Evolutionary conservation across 192 early-diverging fungal species (phyloP).

Genomic region (Coemansia javaensis): DNA sequence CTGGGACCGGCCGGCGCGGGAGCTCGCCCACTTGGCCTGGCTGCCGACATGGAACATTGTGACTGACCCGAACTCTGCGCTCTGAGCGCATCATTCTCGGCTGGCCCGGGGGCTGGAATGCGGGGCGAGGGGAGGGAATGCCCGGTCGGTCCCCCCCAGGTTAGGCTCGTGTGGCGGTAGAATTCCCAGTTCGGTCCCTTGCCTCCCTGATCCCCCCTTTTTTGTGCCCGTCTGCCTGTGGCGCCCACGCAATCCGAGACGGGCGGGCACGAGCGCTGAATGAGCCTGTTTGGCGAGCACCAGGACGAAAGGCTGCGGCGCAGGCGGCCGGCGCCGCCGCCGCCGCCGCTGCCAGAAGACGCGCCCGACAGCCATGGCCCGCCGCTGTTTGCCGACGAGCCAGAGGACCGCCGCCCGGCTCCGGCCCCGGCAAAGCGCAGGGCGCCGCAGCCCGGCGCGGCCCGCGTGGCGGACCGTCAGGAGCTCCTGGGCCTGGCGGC

Average conservation of each 20-base stretch:
- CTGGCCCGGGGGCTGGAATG: no score
- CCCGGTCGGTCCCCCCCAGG: no score
- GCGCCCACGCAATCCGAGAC: no score
- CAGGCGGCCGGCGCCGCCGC: neutral
- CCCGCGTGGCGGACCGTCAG: no score
- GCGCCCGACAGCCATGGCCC: neutral
- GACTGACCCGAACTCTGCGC: constrained; percentile 1
- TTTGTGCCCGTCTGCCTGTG: neutral
- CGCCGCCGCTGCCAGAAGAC: neutral
- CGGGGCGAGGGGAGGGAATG: no score
- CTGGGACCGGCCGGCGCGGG: constrained; percentile 54
- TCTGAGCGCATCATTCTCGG: neutral
- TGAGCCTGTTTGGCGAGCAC: constrained; percentile 10
- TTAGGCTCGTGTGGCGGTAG: no score
- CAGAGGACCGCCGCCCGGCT: no score
- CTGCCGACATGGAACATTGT: constrained; percentile 70
- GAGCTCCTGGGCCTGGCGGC: neutral
- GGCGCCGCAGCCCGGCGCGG: neutral
- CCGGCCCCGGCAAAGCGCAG: neutral
- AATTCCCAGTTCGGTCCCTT: no score
- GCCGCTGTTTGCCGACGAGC: constrained; percentile 20
- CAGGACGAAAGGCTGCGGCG: constrained; percentile 1
- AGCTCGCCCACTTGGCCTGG: constrained; percentile 60
- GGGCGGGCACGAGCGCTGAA: neutral
- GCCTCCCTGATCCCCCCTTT: neutral